Evolutionary conservation across 768 basidiomycete species (phyloP).

Genomic region (Lactifluus subvellereus): DNA sequence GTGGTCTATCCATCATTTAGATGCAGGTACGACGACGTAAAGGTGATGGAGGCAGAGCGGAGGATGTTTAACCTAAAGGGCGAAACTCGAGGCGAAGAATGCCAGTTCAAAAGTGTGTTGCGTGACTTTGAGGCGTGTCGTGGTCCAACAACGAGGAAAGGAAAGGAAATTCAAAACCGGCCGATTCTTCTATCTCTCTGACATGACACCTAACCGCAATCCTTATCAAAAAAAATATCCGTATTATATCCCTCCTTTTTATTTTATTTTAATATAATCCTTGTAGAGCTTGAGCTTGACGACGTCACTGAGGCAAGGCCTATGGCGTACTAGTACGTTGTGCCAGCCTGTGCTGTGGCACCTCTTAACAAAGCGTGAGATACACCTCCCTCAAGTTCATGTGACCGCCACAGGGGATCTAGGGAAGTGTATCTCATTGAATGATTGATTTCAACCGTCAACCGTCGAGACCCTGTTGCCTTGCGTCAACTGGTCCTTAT

Average conservation of each 20-base stretch:
- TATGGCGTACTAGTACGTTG: no score
- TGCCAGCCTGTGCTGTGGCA: no score
- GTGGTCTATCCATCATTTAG: conserved; percentile 43
- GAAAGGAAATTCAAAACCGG: no score
- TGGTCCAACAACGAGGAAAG: conserved; percentile 5
- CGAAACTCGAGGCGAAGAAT: background rate
- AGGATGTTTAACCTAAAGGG: background rate
- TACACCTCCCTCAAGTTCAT: background rate
- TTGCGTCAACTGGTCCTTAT: no score
- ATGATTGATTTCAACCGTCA: no score
- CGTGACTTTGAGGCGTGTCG: background rate
- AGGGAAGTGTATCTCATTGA: no score
- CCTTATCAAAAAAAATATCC: background rate
- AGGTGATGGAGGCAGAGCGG: conserved; percentile 4
- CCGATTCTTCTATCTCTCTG: no score
- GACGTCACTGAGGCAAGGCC: background rate
- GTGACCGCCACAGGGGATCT: background rate
- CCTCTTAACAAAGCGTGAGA: no score
- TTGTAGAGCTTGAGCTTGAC: background rate
- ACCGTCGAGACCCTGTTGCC: no score
- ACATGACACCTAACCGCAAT: background rate
- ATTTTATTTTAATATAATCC: background rate
- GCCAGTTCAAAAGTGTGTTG: background rate
- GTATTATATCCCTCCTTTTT: background rate
- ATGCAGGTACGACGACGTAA: background rate